A percentile compares a stretch with the other conserved stretches of the same genome.
Evolutionary conservation across 2,329 filamentous ascomycete genomes (phyloP).

Genomic region (Aspergillus versicolor): DNA sequence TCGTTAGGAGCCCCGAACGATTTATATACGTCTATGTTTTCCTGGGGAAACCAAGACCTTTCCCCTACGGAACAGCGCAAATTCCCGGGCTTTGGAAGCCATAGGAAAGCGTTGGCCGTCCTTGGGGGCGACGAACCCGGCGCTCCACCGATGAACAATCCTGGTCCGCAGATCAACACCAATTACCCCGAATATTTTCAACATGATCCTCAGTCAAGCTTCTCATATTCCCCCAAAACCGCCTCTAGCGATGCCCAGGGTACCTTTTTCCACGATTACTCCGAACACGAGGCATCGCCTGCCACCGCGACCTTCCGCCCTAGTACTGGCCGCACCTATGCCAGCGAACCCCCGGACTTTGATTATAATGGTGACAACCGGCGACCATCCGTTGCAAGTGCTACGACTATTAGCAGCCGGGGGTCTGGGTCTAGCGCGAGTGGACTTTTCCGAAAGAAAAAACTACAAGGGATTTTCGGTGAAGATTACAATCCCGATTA

Average conservation of each 20-base stretch:
- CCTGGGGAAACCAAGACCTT: constrained; percentile 36
- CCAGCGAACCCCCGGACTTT: constrained; percentile 61
- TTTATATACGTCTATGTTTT: constrained; percentile 33
- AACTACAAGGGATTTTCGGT: constrained; percentile 87
- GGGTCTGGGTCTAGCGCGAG: constrained; percentile 73
- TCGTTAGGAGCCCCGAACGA: constrained; percentile 23
- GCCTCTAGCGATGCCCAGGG: constrained; percentile 29
- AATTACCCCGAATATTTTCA: constrained; percentile 21
- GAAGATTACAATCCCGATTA: constrained; percentile 76
- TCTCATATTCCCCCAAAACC: constrained; percentile 28
- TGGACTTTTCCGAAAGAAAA: constrained; percentile 67
- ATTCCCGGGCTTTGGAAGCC: constrained; percentile 30
- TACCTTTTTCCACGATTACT: constrained; percentile 40
- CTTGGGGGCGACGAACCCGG: constrained; percentile 30
- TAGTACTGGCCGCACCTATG: constrained; percentile 51
- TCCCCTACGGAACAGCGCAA: constrained; percentile 40
- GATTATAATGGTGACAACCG: constrained; percentile 69
- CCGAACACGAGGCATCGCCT: constrained; percentile 51
- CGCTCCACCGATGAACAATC: constrained; percentile 20
- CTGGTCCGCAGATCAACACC: constrained; percentile 23
- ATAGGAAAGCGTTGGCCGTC: constrained; percentile 35
- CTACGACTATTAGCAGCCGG: constrained; percentile 81
- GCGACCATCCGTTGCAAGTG: constrained; percentile 83
- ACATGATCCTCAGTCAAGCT: constrained; percentile 31
- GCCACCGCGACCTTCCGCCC: constrained; percentile 69